These are phyloP conservation scores for Cryptomeria japonica DNA, from an alignment of 75 land plant species.

Conservation along the genomic window DNA sequence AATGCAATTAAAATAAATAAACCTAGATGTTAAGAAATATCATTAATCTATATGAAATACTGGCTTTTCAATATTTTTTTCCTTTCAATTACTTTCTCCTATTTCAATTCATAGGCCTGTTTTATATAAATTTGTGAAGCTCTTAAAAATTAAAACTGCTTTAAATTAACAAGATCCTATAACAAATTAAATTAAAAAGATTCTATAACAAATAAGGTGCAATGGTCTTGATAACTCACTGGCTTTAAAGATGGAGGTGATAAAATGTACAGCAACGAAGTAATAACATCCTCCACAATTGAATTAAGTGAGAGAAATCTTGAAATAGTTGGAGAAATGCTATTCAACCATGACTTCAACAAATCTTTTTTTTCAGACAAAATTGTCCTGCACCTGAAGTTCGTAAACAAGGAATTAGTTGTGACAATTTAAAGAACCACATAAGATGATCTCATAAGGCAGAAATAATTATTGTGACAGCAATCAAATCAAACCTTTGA, in stretches of 20 bases:
- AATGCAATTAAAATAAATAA: background rate
- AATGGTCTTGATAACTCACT: constrained; percentile 35
- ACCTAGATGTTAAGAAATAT: background rate
- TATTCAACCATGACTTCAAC: constrained; percentile 68
- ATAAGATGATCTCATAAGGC: background rate
- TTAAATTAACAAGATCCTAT: background rate
- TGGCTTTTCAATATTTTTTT: background rate
- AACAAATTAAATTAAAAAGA: background rate
- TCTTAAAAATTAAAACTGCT: background rate
- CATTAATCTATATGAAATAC: background rate
- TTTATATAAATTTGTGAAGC: background rate
- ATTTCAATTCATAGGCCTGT: background rate
- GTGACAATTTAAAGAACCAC: constrained; percentile 9
- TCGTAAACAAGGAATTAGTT: constrained; percentile 3
- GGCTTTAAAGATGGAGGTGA: constrained; percentile 85
- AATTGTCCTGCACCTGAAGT: constrained; percentile 49
- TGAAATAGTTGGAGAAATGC: constrained; percentile 62
- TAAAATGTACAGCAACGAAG: constrained; percentile 74
- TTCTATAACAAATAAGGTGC: background rate
- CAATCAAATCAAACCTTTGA: constrained; percentile 54
- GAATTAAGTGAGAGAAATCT: constrained; percentile 60
- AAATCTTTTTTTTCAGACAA: constrained; percentile 64
- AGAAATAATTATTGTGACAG: constrained; percentile 1
- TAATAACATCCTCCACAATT: constrained; percentile 67
- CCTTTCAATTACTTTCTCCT: background rate